Conservation (phyloP, 768 basidiomycete genomes). For the Coprinopsis sp. region DNA sequence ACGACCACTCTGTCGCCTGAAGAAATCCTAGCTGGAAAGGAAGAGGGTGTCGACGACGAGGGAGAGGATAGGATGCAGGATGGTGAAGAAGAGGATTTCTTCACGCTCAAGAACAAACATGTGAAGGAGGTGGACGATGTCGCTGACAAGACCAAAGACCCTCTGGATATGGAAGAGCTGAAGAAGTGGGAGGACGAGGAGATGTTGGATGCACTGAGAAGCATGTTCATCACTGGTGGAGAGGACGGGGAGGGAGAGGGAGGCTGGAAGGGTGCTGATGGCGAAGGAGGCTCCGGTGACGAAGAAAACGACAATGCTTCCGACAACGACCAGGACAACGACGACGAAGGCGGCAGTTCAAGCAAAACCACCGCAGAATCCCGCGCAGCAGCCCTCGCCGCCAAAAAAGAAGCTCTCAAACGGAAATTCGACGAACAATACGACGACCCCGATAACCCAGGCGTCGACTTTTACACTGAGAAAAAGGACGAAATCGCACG, state of each 20-base stretch:
- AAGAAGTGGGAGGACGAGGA: constrained; percentile 82
- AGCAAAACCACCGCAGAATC: constrained; percentile 28
- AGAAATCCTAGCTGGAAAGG: constrained; percentile 51
- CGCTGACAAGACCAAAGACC: constrained; percentile 68
- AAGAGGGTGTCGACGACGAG: constrained; percentile 21
- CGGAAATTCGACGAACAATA: constrained; percentile 97
- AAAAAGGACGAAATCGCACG: constrained; percentile 89
- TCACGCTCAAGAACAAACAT: constrained; percentile 47
- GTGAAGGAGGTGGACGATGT: constrained; percentile 39
- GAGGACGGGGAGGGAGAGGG: constrained; percentile 33
- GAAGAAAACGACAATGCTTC: constrained; percentile 26
- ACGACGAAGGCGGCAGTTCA: constrained; percentile 18
- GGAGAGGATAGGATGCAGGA: constrained; percentile 36
- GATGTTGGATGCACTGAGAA: constrained; percentile 79
- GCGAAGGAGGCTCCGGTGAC: constrained; percentile 33
- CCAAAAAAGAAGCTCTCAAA: constrained; percentile 89
- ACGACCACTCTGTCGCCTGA: constrained; percentile 60
- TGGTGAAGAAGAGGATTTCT: constrained; percentile 72
- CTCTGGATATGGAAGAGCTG: constrained; percentile 43
- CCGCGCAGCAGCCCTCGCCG: constrained; percentile 54
- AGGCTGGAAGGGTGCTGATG: constrained; percentile 20
- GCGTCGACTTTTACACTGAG: constrained; percentile 84
- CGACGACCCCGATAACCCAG: constrained; percentile 77
- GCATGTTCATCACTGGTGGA: constrained; percentile 85
- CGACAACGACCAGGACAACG: constrained; percentile 26